phyloP scores from a whole-genome alignment of 768 basidiomycete genomes.

The Boletus tomentosulus region DNA sequence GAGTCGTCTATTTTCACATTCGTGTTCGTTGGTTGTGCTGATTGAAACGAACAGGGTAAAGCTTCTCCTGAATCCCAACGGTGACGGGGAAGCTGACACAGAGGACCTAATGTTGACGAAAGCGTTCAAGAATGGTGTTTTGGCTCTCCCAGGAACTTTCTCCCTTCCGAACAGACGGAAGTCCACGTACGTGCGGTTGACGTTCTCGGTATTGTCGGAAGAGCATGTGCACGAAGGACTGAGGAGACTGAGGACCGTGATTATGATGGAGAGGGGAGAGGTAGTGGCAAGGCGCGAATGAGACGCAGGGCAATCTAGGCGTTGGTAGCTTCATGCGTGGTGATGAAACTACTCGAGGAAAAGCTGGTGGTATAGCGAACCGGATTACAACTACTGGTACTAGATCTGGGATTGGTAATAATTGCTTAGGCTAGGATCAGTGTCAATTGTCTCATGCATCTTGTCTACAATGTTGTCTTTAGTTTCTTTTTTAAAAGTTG shows the following conservation, averaged over 20 bases:
- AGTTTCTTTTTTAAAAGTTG: too few species aligned
- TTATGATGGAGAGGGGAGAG: conserved; percentile 2
- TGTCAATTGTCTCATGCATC: too few species aligned
- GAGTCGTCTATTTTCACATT: conserved; percentile 3
- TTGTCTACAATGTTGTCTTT: too few species aligned
- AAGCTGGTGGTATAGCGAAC: background rate
- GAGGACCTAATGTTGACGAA: conserved; percentile 60
- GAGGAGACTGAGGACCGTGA: conserved; percentile 43
- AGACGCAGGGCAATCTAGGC: background rate
- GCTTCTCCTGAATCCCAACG: conserved; percentile 35
- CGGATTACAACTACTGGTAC: background rate
- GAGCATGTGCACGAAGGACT: conserved; percentile 68
- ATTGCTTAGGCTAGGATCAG: too few species aligned
- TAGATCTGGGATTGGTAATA: too few species aligned
- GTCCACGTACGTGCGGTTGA: conserved; percentile 69
- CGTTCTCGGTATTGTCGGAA: conserved; percentile 61
- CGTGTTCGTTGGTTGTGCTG: background rate
- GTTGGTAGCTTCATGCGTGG: background rate
- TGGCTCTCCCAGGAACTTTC: conserved; percentile 73
- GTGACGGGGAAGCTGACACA: conserved; percentile 50
- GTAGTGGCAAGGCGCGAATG: background rate
- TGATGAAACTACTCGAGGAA: too few species aligned
- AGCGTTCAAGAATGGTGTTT: conserved; percentile 70
- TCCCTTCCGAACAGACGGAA: conserved; percentile 64
- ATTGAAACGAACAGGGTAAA: conserved; percentile 47